Percentiles rank a stretch among this genome's conserved stretches.
These are phyloP conservation scores for Suillus hirtellus DNA, from an alignment of 768 basidiomycete genomes.

Conservation along the genomic window DNA sequence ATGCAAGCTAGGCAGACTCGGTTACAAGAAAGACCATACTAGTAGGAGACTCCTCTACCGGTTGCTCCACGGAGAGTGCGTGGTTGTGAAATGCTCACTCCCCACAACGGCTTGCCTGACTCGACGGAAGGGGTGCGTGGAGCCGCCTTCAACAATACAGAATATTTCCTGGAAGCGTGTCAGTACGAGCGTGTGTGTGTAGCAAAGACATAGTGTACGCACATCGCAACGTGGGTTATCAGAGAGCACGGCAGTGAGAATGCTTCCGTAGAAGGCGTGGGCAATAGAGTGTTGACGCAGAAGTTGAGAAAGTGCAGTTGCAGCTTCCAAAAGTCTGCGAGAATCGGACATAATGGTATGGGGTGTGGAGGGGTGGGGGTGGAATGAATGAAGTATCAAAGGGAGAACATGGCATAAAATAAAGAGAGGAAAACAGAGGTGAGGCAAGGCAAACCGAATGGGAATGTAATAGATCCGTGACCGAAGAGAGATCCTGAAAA, in stretches of 20 bases:
- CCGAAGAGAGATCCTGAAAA: conserved; percentile 45
- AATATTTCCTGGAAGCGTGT: conserved; percentile 64
- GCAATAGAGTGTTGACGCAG: conserved; percentile 59
- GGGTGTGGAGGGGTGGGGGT: conserved; percentile 25
- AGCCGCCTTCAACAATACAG: conserved; percentile 80
- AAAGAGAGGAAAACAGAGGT: conserved; percentile 41
- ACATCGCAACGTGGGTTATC: conserved; percentile 67
- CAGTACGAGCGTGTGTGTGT: conserved; percentile 7
- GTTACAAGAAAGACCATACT: conserved; percentile 15
- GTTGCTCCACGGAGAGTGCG: conserved; percentile 84
- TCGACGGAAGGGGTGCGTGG: conserved; percentile 73
- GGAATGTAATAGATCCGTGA: conserved; percentile 55
- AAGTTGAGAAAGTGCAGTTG: conserved; percentile 67
- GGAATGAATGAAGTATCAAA: conserved; percentile 36
- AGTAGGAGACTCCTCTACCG: conserved; percentile 46
- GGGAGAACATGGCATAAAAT: conserved; percentile 47
- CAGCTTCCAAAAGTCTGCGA: conserved; percentile 74
- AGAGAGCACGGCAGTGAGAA: conserved; percentile 69
- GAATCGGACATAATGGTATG: conserved; percentile 59
- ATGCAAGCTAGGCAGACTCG: conserved; percentile 54
- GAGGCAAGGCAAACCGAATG: conserved; percentile 38
- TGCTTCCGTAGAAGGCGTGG: conserved; percentile 80
- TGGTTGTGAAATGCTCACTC: conserved; percentile 62
- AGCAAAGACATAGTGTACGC: conserved; percentile 28
- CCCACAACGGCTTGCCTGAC: conserved; percentile 74